Conservation (phyloP, 257 asterid species). For the Lycium barbarum region DNA sequence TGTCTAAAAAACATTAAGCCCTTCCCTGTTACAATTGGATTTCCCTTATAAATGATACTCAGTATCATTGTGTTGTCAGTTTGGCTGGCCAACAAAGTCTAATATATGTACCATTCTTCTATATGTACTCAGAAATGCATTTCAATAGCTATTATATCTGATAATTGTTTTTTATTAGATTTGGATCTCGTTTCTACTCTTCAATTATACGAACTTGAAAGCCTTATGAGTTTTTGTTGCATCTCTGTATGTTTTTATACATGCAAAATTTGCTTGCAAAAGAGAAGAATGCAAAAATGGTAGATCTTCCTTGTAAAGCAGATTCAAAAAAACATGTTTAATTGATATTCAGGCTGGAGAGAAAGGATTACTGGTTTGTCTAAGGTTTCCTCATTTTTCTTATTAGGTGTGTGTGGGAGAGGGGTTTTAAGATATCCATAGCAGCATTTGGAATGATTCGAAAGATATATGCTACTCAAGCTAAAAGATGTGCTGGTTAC, state of each 20-base stretch:
- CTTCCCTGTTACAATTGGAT: background rate
- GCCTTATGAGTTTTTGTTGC: background rate
- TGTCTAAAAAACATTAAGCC: background rate
- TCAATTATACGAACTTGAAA: background rate
- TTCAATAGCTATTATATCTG: background rate
- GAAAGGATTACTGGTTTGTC: slow-evolving; percentile 3
- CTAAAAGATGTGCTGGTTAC: background rate
- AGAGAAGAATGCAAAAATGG: background rate
- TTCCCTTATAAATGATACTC: background rate
- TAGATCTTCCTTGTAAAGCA: background rate
- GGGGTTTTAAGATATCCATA: background rate
- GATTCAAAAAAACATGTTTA: background rate
- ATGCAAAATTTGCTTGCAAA: slow-evolving; percentile 16
- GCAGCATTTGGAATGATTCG: background rate
- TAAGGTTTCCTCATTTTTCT: background rate
- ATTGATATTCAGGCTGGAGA: background rate
- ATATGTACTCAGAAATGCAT: background rate
- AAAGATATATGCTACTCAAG: background rate
- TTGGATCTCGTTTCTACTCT: background rate
- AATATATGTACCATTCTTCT: background rate
- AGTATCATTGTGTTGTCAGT: background rate
- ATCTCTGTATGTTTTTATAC: background rate
- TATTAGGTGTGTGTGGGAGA: background rate
- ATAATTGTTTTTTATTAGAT: background rate
- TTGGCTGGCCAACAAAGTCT: background rate